phyloP scores from a whole-genome alignment of 2,329 filamentous ascomycete genomes.

The Verticillium nonalfalfae region DNA sequence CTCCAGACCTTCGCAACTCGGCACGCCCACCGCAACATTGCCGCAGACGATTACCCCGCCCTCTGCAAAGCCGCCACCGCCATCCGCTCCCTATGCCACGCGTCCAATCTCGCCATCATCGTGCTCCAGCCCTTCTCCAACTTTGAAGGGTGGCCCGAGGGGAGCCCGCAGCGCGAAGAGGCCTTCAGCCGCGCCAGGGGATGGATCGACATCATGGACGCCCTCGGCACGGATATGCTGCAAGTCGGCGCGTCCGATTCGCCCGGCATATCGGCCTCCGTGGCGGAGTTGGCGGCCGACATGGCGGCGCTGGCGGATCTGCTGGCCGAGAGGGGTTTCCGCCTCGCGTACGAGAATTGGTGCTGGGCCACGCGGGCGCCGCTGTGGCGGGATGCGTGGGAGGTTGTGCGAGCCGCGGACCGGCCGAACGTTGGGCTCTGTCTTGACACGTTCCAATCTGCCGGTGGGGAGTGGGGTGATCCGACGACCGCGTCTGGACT shows the following conservation, averaged over 20 bases:
- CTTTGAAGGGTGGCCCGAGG: conserved; percentile 67
- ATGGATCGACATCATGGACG: conserved; percentile 53
- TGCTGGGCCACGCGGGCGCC: conserved; percentile 70
- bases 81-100: conserved; percentile 47
- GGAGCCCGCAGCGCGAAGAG: conserved; percentile 49
- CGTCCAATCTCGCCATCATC: conserved; percentile 53
- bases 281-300: conserved; percentile 47
- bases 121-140: conserved; percentile 73
- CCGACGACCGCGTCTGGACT: conserved; percentile 45
- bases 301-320: conserved; percentile 59
- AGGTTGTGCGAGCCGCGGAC: conserved; percentile 57
- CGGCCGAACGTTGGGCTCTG: conserved; percentile 65
- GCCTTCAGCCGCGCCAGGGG: conserved; percentile 57
- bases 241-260: conserved; percentile 64
- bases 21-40: conserved; percentile 42
- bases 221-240: conserved; percentile 61
- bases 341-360: conserved; percentile 75
- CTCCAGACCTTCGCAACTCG: conserved; percentile 54
- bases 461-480: conserved; percentile 67
- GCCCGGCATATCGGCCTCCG: conserved; percentile 43
- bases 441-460: conserved; percentile 72
- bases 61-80: conserved; percentile 48
- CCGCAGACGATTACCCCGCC: conserved; percentile 51
- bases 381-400: conserved; percentile 63
- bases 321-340: conserved; percentile 44